Evolutionary conservation across 495 filamentous ascomycete genomes (phyloP).

Genomic region (Annulohypoxylon stygium): DNA sequence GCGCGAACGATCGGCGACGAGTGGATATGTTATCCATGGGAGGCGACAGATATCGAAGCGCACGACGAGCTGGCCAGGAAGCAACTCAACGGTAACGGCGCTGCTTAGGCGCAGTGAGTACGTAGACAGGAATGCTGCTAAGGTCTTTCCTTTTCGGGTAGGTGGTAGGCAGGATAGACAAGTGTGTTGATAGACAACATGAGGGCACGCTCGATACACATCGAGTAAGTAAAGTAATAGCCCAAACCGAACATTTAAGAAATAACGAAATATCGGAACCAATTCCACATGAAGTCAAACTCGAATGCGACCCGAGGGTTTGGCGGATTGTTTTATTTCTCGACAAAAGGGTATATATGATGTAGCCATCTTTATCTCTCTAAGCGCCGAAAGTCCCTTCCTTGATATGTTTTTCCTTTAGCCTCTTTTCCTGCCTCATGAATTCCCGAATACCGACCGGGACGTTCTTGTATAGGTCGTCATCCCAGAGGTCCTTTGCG

Average conservation of each 20-base stretch:
- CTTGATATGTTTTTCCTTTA: conserved; percentile 77
- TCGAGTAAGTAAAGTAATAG: conserved; percentile 21
- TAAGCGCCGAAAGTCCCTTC: conserved; percentile 60
- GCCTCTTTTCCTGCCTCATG: conserved; percentile 94
- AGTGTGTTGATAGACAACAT: conserved; percentile 46
- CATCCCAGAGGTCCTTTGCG: conserved; percentile 62
- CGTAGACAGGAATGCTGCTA: conserved; percentile 19
- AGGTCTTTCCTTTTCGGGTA: conserved; percentile 37
- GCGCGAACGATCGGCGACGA: conserved; percentile 89
- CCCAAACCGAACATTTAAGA: conserved; percentile 27
- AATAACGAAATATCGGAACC: conserved; percentile 22
- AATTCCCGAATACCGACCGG: conserved; percentile 96
- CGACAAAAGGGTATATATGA: conserved; percentile 31
- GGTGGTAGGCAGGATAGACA: conserved; percentile 37
- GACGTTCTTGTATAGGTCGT: conserved; percentile 81
- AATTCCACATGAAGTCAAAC: conserved; percentile 28
- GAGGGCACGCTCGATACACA: conserved; percentile 30
- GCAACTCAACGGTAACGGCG: conserved; percentile 50
- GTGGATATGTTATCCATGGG: conserved; percentile 99
- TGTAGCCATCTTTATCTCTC: conserved; percentile 26
- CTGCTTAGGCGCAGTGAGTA: conserved; percentile 23
- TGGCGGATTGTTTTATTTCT: conserved; percentile 39
- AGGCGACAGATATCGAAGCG: conserved; percentile 94
- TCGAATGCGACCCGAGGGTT: conserved; percentile 6
- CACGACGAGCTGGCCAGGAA: conserved; percentile 80